Conservation (phyloP, 257 asterid genomes). For the Phtheirospermum japonicum region DNA sequence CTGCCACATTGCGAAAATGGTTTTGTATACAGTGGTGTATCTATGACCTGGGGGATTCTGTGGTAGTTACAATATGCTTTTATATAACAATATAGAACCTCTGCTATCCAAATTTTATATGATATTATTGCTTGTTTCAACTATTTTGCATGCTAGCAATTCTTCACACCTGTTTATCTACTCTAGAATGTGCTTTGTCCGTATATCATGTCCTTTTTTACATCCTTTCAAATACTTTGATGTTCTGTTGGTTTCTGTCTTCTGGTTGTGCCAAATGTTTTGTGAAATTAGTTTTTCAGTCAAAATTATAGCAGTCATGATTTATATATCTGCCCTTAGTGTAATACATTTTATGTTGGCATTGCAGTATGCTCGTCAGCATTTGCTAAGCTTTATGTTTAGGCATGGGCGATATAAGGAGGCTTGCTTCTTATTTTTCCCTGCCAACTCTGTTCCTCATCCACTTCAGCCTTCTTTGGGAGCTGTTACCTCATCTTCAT, state of each 20-base stretch:
- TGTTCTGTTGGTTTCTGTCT: constrained; percentile 15
- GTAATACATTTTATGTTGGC: constrained; percentile 15
- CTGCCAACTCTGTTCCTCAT: constrained; percentile 68
- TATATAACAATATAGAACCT: constrained; percentile 1
- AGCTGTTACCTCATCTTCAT: constrained; percentile 64
- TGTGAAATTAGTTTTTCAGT: constrained; percentile 8
- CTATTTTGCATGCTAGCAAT: constrained; percentile 8
- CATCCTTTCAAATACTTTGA: neutral
- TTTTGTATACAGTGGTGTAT: constrained; percentile 13
- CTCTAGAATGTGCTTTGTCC: constrained; percentile 3
- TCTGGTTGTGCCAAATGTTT: constrained; percentile 16
- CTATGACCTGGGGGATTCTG: constrained; percentile 18
- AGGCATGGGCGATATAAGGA: constrained; percentile 87
- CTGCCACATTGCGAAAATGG: constrained; percentile 5
- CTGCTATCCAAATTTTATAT: neutral
- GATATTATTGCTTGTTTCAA: constrained; percentile 18
- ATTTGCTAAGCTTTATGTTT: constrained; percentile 87
- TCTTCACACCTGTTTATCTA: constrained; percentile 14
- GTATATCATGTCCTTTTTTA: constrained; percentile 9
- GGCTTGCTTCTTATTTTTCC: constrained; percentile 84
- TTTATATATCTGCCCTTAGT: constrained; percentile 19
- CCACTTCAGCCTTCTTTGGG: constrained; percentile 66
- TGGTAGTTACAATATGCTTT: constrained; percentile 14
- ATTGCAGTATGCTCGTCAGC: constrained; percentile 91
- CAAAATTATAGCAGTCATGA: constrained; percentile 18